Evolutionary conservation across 805 yeast species (phyloP).

Genomic region (Candida qinlingensis): DNA sequence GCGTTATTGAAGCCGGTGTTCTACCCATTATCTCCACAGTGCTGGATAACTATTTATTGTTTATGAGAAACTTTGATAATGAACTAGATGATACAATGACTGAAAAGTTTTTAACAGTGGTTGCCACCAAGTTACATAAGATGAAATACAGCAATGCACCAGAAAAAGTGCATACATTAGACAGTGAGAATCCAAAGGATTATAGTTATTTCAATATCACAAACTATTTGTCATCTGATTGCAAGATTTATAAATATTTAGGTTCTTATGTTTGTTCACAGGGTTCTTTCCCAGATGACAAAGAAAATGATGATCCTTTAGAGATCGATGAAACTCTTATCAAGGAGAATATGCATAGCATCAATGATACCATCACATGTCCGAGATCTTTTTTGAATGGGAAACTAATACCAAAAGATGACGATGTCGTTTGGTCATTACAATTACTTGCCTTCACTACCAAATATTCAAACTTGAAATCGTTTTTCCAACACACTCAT

Average conservation of each 20-base stretch:
- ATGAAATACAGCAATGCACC: neutral
- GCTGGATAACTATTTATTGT: conserved; percentile 71
- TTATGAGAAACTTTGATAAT: conserved; percentile 31
- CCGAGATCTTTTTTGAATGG: conserved; percentile 62
- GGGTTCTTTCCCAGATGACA: neutral
- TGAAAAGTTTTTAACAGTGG: conserved; percentile 14
- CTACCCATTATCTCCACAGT: conserved; percentile 89
- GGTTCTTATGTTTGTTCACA: neutral
- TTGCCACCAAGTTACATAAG: conserved; percentile 8
- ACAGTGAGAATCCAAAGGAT: neutral
- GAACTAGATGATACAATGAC: conserved; percentile 10
- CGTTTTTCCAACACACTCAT: conserved; percentile 67
- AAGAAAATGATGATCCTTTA: neutral
- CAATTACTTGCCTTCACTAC: conserved; percentile 91
- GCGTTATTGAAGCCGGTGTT: conserved; percentile 88
- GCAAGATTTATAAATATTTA: neutral
- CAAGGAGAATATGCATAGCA: conserved; percentile 15
- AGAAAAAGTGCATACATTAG: neutral
- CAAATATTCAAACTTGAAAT: conserved; percentile 78
- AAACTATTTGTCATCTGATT: neutral
- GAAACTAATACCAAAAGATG: conserved; percentile 81
- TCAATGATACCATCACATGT: conserved; percentile 26
- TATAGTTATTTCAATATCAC: conserved; percentile 2
- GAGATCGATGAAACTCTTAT: conserved; percentile 9
- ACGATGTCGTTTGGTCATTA: conserved; percentile 90